Base-by-base conservation (phyloP, 352 stramenopile genomes). In the Pythium sukuiense region DNA sequence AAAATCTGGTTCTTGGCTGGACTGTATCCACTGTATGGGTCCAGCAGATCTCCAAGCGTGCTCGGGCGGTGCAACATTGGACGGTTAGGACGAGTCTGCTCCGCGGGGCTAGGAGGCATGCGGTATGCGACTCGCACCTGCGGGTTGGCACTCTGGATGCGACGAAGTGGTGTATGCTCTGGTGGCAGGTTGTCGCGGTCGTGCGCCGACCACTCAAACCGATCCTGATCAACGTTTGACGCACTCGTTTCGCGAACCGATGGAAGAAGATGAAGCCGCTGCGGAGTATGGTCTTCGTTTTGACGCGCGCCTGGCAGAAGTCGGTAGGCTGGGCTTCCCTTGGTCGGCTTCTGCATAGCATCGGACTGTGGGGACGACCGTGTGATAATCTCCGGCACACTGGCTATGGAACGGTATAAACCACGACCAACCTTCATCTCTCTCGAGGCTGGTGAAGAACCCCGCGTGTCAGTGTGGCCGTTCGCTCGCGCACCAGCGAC, bases 301-400 rank as follows among this genome's bases (percentile, higher is more conserved):
- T 55, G 39, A 30, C 61, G 61, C 3, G 53, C 39, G 11, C 14
- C 18, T 26, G 53, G 41, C n/a, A 62, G 48, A 26, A 68, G 60
- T 20, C 37, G 41, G 12, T 13, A n/a, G 2, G 61, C 45, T 18
- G 61, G 61, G 43, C 61, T 68, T 24, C 61, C 53, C 32, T 55
- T 50, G 3, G 13, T 33, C 6, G 53, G 41, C 3, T 13, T 43
- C 20, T 69, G 16, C 41, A 11, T 20, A 48, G 18, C 55, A 48
- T 29, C 33, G 1, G 27, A 24, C 4, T 30, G 33, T 4, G 46
- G 18, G 7, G 62, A 55, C 26, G 20, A 59, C 0, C 43, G 43
- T 20, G 61, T 68, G 41, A 68, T 43, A 14, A 68, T 68, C 33
- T 68, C 53, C 6, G 61, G 61, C 1, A 68, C 61, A 57, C 61